Conservation (phyloP, 2,329 filamentous ascomycete genomes). For the Aureobasidium sp. region DNA sequence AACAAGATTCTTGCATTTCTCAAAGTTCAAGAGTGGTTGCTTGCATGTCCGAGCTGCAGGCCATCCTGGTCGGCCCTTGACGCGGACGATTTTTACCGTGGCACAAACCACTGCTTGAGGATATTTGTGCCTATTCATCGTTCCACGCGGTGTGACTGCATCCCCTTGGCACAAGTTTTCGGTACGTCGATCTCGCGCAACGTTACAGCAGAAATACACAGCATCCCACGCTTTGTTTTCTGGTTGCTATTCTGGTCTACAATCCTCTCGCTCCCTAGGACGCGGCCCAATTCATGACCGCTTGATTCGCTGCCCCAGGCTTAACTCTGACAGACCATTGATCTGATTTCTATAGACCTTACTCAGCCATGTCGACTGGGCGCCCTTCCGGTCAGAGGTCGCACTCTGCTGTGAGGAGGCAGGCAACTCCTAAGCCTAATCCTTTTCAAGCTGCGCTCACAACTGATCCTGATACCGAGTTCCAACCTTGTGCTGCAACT, state of each 20-base stretch:
- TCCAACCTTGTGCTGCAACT: conserved; percentile 86
- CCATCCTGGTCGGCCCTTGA: conserved; percentile 15
- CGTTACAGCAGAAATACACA: conserved; percentile 14
- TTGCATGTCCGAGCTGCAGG: conserved; percentile 13
- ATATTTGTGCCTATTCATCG: conserved; percentile 11
- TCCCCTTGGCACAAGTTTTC: conserved; percentile 27
- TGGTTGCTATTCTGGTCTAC: conserved; percentile 7
- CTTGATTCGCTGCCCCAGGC: neutral
- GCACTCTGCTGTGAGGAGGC: conserved; percentile 30
- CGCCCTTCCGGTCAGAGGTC: conserved; percentile 35
- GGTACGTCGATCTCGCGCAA: conserved; percentile 25
- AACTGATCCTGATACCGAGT: conserved; percentile 46
- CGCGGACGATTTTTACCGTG: neutral
- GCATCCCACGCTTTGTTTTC: conserved; percentile 7
- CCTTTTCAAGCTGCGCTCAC: conserved; percentile 40
- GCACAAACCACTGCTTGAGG: conserved; percentile 11
- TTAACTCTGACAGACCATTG: neutral
- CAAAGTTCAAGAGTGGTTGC: conserved; percentile 1
- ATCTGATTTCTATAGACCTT: conserved; percentile 11
- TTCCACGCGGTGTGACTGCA: conserved; percentile 16
- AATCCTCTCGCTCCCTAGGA: neutral
- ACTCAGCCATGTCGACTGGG: conserved; percentile 38
- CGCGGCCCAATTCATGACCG: conserved; percentile 17
- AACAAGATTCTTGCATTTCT: neutral
- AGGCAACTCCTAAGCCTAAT: conserved; percentile 22